Base-by-base conservation (phyloP, 352 stramenopile genomes). In the Globisporangium spiculum region DNA sequence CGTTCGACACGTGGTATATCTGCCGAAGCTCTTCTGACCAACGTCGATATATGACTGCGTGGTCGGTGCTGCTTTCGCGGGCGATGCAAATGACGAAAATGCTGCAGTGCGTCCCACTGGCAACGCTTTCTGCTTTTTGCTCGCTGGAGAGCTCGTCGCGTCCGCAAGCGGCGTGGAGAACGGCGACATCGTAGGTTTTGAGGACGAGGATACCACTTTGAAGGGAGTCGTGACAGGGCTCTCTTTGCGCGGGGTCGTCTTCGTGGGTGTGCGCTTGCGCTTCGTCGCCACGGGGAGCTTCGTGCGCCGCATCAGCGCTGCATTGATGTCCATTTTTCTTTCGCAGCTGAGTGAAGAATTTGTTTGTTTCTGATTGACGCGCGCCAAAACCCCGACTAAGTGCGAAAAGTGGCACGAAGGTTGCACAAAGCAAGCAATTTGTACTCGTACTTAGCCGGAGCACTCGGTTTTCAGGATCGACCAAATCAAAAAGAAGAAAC, bases 1-100 rank as follows among this genome's bases (percentile, higher is more conserved):
- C 18, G 55, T 81, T 16, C 62, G 46, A 64, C 87, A 95, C 16
- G 75, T 91, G 57, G 78, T 79, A 52, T 82, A 75, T 34, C 82
- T 73, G 10, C 86, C 86, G 67, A 95, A 90, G 53, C 78, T 79
- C 46, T 84, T 86, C 67, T 95, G 87, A 0, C 87, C 87, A 6
- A 93, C 58, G 63, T 95, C 87, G 58, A 95, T 81, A 48, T 92
- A 95, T 59, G 80, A 71, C 65, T 94, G 87, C 4, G 69, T 78
- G 4, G 53, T 72, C 26, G 72, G 69, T 8, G 30, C 56, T 2
- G 41, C n/a, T 62, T 74, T 71, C 22, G 57, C 59, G 0, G 68
- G 67, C 12, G 72, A 68, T 7, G 22, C 27, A 32, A 50, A 20
- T 1, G 55, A 60, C 27, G 44, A 16, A 22, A 38, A 65, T 20